These are phyloP conservation scores for Pseudogymnoascus sp. DNA, from an alignment of 2,329 filamentous ascomycete species.

Conservation along the genomic window DNA sequence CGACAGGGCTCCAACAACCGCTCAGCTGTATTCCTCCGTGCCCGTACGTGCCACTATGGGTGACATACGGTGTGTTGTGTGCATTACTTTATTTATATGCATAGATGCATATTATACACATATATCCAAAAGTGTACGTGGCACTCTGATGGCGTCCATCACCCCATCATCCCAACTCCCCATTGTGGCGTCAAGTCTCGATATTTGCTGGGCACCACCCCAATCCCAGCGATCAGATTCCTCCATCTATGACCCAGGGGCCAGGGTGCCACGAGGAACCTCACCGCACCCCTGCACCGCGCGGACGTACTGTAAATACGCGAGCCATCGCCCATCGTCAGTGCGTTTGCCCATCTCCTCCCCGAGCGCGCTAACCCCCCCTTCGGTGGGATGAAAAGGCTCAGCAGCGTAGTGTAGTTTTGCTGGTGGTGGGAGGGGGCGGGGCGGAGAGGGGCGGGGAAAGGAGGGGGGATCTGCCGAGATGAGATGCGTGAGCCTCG, in stretches of 20 bases:
- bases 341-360: background rate
- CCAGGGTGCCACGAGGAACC: constrained; percentile 1
- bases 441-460: background rate
- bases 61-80: background rate
- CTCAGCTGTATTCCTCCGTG: background rate
- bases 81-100: background rate
- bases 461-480: background rate
- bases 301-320: background rate
- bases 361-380: background rate
- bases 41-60: background rate
- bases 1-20: background rate
- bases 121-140: background rate
- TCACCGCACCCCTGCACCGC: background rate
- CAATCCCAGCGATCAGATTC: background rate
- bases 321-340: background rate
- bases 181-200: background rate
- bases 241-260: background rate
- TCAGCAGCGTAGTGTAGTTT: background rate
- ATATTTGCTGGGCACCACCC: background rate
- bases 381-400: background rate
- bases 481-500: background rate
- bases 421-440: background rate
- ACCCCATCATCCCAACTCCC: background rate
- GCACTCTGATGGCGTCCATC: background rate
- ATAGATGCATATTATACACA: background rate